Conservation (phyloP, 2,329 filamentous ascomycete species). For the Claviceps sorghi region DNA sequence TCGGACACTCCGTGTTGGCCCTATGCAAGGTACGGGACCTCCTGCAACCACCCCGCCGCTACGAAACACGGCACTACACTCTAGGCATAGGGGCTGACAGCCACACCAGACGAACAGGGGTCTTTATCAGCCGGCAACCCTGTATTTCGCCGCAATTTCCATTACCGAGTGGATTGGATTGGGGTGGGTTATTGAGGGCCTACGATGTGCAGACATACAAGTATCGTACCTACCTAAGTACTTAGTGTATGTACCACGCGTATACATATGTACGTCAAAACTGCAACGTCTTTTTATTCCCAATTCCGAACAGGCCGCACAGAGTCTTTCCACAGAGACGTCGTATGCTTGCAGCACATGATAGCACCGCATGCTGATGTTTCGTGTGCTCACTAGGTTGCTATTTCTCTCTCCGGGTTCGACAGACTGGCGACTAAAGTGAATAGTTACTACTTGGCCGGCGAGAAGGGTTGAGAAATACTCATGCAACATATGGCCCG, state of each 20-base stretch:
- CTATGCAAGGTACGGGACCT: conserved; percentile 2
- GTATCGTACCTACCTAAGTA: too few species aligned
- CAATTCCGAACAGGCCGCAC: background rate
- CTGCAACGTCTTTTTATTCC: background rate
- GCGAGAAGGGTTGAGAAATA: background rate
- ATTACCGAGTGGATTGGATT: background rate
- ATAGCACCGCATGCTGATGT: background rate
- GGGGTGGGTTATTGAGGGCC: background rate
- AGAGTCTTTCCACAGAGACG: background rate
- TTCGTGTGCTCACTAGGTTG: background rate
- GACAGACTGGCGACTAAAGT: background rate
- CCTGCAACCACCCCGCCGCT: background rate
- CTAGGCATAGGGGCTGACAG: background rate
- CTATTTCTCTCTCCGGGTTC: background rate
- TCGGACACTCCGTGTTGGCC: background rate
- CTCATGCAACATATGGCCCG: background rate
- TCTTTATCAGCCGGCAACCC: background rate
- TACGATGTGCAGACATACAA: too few species aligned
- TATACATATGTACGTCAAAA: background rate
- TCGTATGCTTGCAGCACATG: background rate
- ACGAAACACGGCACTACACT: background rate
- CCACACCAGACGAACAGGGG: background rate
- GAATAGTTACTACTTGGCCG: background rate
- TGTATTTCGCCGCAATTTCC: background rate
- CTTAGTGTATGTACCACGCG: too few species aligned